Conservation (phyloP, 495 filamentous ascomycete genomes). For the Terfezia boudieri region DNA sequence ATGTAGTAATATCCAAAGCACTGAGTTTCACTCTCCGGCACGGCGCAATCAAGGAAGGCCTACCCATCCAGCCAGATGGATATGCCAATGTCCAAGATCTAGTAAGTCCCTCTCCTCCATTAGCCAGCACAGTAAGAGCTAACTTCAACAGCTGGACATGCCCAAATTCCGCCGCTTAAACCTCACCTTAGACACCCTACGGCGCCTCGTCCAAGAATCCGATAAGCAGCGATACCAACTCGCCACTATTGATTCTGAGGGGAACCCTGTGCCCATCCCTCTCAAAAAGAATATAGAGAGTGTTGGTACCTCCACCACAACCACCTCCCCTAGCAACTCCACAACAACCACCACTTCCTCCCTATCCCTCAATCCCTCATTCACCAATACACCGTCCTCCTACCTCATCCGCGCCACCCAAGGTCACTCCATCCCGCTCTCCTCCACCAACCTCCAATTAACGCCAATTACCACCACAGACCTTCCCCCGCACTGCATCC, state of each 20-base stretch:
- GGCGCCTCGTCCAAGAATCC: slow-evolving; percentile 42
- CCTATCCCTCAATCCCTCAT: slow-evolving; percentile 20
- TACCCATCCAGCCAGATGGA: slow-evolving; percentile 54
- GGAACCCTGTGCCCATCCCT: neutral
- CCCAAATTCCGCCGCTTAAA: slow-evolving; percentile 43
- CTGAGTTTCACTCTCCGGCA: slow-evolving; percentile 62
- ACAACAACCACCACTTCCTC: slow-evolving; percentile 1
- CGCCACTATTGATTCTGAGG: slow-evolving; percentile 22
- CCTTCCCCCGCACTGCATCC: slow-evolving; percentile 46
- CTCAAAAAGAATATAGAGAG: neutral
- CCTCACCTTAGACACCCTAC: slow-evolving; percentile 52
- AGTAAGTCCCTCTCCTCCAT: slow-evolving; percentile 30
- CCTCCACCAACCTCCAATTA: slow-evolving; percentile 39
- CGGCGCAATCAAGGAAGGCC: slow-evolving; percentile 53
- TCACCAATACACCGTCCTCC: slow-evolving; percentile 28
- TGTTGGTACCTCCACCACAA: neutral
- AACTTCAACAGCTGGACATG: slow-evolving; percentile 21
- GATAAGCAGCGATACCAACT: slow-evolving; percentile 84
- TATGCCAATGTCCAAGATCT: slow-evolving; percentile 58
- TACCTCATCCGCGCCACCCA: slow-evolving; percentile 90
- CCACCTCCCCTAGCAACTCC: slow-evolving; percentile 3
- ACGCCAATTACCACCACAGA: slow-evolving; percentile 36
- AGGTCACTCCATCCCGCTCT: slow-evolving; percentile 58
- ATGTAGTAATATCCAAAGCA: slow-evolving; percentile 52
- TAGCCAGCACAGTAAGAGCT: neutral